Percentiles rank a stretch among this genome's conserved stretches.
phyloP scores from a whole-genome alignment of 441 rosid species.

The Erysimum cheiri region DNA sequence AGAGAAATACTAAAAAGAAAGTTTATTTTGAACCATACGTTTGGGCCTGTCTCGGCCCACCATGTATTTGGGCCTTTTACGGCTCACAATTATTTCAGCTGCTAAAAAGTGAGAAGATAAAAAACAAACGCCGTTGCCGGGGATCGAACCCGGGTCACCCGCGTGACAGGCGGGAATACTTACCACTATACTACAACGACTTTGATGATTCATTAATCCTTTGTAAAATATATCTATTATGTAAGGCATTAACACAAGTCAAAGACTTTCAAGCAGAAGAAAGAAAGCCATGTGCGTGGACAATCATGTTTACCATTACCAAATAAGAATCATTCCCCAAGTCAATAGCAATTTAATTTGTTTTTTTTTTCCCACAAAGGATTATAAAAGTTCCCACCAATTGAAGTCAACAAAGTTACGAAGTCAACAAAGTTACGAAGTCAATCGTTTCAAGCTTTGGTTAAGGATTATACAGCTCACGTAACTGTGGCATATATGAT shows the following conservation, averaged over 20 bases:
- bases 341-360: neutral
- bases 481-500: too few species aligned
- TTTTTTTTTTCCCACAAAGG: neutral
- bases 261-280: neutral
- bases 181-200: constrained; percentile 95
- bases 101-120: neutral
- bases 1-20: too few species aligned
- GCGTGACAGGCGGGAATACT: constrained; percentile 95
- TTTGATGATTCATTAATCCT: neutral
- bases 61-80: too few species aligned
- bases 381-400: neutral
- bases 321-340: neutral
- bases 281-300: constrained; percentile 11
- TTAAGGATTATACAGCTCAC: too few species aligned
- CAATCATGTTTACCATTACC: constrained; percentile 37
- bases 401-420: neutral
- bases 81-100: neutral
- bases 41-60: neutral
- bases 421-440: too few species aligned
- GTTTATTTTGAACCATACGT: too few species aligned
- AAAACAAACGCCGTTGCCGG: neutral
- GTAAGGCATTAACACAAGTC: neutral
- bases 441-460: too few species aligned
- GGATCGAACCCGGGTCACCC: constrained; percentile 59
- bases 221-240: too few species aligned